Evolutionary conservation across 2,329 filamentous ascomycete species (phyloP), one percentile per base, ranked within the genome.

Genomic region (Dryadomyces sulphureus): DNA sequence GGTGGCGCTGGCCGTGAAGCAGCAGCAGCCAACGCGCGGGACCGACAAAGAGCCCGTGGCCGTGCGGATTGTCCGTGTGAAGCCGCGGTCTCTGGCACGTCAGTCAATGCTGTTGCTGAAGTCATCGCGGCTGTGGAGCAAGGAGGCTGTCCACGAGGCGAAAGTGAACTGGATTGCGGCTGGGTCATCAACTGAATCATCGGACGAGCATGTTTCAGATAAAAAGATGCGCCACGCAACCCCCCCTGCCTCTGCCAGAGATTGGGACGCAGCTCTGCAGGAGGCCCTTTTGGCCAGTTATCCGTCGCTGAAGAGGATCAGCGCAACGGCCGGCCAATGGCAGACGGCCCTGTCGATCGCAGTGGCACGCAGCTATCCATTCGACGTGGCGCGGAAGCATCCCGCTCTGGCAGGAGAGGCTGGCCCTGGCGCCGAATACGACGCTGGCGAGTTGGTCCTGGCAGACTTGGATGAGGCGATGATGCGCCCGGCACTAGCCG

Each of bases 341-440:
- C 55, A 57, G 8, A 54, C 55, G 17, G 68, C 68, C 4, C 59
- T 71, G 1, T 50, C 57, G 4, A 50, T 60, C 43, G 63, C 65
- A 17, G 50, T 64, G 21, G 49, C 54, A 5, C 56, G 58, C 35
- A 62, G 62, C 34, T 54, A 36, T 50, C 48, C 50, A 5, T 59
- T 60, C 30, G 56, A 62, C 45, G 49, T 57, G 8, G 49, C 61
- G 14, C 49, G 50, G 38, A 49, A 54, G 38, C 61, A 64, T 49
- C 61, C 62, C 2, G 62, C 60, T 21, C 60, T 63, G 38, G 52
- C 54, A n/a, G 56, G 56, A n/a, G n/a, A n/a, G n/a, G n/a, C n/a
- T n/a, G n/a, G n/a, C n/a, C n/a, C n/a, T n/a, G n/a, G n/a, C n/a
- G n/a, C n/a, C n/a, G n/a, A n/a, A n/a, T n/a, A n/a, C n/a, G n/a